A percentile compares a stretch with the other conserved stretches of the same genome.
phyloP scores from a whole-genome alignment of 2,329 filamentous ascomycete genomes.

The Exutisphaerella laricina region DNA sequence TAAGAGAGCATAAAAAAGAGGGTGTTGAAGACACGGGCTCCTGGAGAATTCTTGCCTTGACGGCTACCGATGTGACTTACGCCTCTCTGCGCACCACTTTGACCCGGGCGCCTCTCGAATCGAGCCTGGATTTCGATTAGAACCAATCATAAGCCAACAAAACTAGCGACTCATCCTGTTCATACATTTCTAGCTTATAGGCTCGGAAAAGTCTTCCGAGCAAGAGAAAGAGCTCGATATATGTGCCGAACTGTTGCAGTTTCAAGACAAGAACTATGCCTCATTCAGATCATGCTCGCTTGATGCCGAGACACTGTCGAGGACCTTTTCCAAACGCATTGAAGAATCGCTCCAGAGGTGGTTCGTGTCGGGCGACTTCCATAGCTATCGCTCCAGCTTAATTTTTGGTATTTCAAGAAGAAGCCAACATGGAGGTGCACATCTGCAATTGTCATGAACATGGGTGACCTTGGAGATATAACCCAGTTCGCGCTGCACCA shows the following conservation, averaged over 20 bases:
- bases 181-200: slow-evolving; percentile 22
- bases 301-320: slow-evolving; percentile 28
- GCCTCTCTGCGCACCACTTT: slow-evolving; percentile 13
- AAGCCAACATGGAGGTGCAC: slow-evolving; percentile 32
- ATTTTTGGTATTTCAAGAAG: slow-evolving; percentile 30
- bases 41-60: too few species aligned
- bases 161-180: slow-evolving; percentile 17
- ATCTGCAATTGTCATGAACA: slow-evolving; percentile 30
- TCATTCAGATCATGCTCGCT: slow-evolving; percentile 15
- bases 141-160: slow-evolving; percentile 20
- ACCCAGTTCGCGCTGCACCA: slow-evolving; percentile 18
- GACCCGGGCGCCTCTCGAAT: slow-evolving; percentile 21
- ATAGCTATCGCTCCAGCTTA: slow-evolving; percentile 34
- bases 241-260: slow-evolving; percentile 17
- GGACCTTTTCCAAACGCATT: slow-evolving; percentile 36
- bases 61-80: too few species aligned
- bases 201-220: slow-evolving; percentile 17
- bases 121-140: slow-evolving; percentile 19
- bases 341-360: slow-evolving; percentile 31
- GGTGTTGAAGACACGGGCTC: too few species aligned
- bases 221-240: slow-evolving; percentile 24
- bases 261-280: not conserved
- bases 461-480: slow-evolving; percentile 24
- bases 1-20: too few species aligned
- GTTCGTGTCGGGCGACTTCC: slow-evolving; percentile 16